phyloP scores from a whole-genome alignment of 768 basidiomycete genomes.

The Lactarius akahatsu region DNA sequence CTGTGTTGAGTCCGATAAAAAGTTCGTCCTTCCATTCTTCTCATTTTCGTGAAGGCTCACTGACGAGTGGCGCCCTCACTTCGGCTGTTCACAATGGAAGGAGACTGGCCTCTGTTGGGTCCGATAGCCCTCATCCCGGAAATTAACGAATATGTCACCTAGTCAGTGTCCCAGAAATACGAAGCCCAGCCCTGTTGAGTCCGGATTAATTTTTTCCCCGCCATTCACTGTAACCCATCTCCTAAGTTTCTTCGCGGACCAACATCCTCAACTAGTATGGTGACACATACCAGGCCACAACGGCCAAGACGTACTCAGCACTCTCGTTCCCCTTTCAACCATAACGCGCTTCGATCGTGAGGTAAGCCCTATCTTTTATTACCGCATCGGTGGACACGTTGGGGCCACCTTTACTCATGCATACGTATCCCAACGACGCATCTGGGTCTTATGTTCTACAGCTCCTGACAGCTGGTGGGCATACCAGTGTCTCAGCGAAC shows the following conservation, averaged over 20 bases:
- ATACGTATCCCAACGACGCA: neutral
- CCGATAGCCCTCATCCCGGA: neutral
- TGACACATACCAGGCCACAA: neutral
- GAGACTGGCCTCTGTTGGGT: neutral
- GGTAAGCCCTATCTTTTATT: neutral
- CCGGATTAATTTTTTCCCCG: neutral
- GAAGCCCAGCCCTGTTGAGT: neutral
- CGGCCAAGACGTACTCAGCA: neutral
- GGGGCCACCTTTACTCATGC: neutral
- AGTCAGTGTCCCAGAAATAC: neutral
- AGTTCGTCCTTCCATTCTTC: too few relatives aligned
- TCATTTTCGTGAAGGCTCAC: neutral
- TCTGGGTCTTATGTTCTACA: neutral
- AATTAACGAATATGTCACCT: neutral
- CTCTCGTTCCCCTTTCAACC: neutral
- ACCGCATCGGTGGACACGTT: neutral
- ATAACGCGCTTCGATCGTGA: neutral
- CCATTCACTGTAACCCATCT: neutral
- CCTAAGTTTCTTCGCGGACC: neutral
- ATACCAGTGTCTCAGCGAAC: neutral
- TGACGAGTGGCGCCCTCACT: neutral
- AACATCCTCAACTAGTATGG: neutral
- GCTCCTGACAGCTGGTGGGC: neutral
- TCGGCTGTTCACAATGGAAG: neutral
- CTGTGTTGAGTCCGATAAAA: neutral